phyloP scores from a whole-genome alignment of 2,329 filamentous ascomycete genomes.

The Helminthosporium solani region DNA sequence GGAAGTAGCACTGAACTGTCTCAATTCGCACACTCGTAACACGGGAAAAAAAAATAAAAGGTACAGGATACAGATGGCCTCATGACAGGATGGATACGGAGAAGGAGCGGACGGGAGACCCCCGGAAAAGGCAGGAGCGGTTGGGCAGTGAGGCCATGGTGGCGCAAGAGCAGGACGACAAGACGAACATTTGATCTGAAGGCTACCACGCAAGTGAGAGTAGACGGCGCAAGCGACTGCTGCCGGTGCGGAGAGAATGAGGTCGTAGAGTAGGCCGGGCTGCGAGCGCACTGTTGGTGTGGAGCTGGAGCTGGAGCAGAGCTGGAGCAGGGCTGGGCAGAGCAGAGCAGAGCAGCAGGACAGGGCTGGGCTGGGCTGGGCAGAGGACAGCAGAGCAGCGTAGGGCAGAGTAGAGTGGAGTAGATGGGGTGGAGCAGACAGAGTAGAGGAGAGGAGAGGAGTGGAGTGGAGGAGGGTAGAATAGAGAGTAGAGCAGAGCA shows the following conservation, averaged over 20 bases:
- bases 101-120: slow-evolving; percentile 18
- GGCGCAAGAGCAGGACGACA: slow-evolving; percentile 39
- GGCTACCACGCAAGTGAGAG: slow-evolving; percentile 25
- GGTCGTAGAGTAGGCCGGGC: background rate
- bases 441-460: background rate
- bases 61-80: slow-evolving; percentile 32
- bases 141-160: slow-evolving; percentile 29
- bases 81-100: slow-evolving; percentile 20
- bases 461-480: background rate
- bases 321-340: background rate
- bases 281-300: slow-evolving; percentile 3
- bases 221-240: slow-evolving; percentile 26
- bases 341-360: background rate
- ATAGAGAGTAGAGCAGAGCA: background rate
- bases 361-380: background rate
- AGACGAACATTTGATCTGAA: slow-evolving; percentile 44
- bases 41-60: slow-evolving; percentile 8
- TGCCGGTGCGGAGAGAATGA: slow-evolving; percentile 11
- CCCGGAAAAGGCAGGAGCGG: slow-evolving; percentile 5
- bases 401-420: background rate
- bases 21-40: slow-evolving; percentile 41
- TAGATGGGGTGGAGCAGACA: background rate
- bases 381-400: background rate
- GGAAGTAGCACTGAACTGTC: slow-evolving; percentile 40
- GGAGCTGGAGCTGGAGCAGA: no score